Evolutionary conservation across 1,284 basidiomycete species (phyloP), one percentile per base, ranked within the genome.

Genomic region (Golubevia pallescens): DNA sequence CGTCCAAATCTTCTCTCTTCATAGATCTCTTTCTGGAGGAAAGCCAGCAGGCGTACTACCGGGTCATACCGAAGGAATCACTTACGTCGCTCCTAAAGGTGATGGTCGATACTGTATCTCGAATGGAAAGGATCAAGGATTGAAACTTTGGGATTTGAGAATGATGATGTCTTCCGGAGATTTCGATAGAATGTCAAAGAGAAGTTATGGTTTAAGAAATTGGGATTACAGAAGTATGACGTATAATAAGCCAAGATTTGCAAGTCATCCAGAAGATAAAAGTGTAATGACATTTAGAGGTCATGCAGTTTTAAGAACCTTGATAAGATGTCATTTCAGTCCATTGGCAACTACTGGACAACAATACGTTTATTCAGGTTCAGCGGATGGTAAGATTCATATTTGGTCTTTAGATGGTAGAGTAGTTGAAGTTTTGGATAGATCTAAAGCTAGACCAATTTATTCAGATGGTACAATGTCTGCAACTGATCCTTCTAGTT

Each of bases 111-210:
- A 99, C 85, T 88, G 97, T 63, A 91, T 98, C 48, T 95, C 93
- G n/a, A 99, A 99, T 81, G 94, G 94, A 58, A 99, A 99, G 86
- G 97, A 99, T 83, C 96, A 98, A 83, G 91, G 93, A 1, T 88
- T 94, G 62, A 91, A 94, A 24, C 87, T 99, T 32, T 99, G 96
- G 93, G 96, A 99, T 86, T 87, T 99, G 60, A 91, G 96, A 52
- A 94, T 92, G 87, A 97, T 99, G 95, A 89, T 91, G 52, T 90
- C 88, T 63, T 91, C 89, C 74, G 83, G 87, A 8, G 91, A 94
- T 38, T 92, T 91, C n/a, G 24, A 28, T 20, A 13, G 48, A 16
- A 88, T 91, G 62, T 86, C 87, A 38, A 77, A 87, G 58, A 86
- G 86, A 10, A 75, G 86, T 65, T 94, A 92, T 82, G 92, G 92